Evolutionary conservation across 179 eudicot genomes (phyloP), one percentile per base, ranked within the genome.

Genomic region (Silene vulgaris): DNA sequence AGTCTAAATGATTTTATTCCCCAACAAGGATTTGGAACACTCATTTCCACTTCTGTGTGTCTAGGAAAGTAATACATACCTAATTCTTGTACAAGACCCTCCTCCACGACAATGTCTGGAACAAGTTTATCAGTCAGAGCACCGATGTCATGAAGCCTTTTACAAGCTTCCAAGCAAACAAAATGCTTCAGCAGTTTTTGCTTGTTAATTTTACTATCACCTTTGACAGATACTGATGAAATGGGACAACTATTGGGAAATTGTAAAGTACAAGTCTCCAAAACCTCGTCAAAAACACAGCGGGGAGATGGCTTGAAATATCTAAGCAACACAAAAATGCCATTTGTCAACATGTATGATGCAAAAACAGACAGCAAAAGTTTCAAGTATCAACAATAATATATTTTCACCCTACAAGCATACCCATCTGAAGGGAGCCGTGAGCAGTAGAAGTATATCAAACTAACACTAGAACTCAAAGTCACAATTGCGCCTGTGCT

Each of bases 361-460:
- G 21, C 29, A 73, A 37, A 71, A 66, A 62, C 8, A 50, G 28
- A 30, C 12, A 20, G 28, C 35, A 23, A 59, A 0, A 20, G 30
- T 21, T 71, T 52, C 17, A 68, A 43, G 30, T 12, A 65, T 0
- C 23, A 40, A 71, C 19, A 69, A 4, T 4, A 28, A 57, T 6
- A 52, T 54, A 9, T 54, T n/a, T 48, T 3, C 26, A 54, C 2
- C 28, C 8, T 28, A 62, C 7, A 77, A 82, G 79, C 89, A 82
- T 85, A 93, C 97, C 96, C 89, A 26, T 96, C 99, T 59, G 94
- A 88, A 50, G 99, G 99, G 28, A 96, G 90, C 37, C 91, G 82
- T 8, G 99, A 89, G 84, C 99, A 96, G 68, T 93, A 96, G 84
- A 87, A 91, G 78, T 93, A 80, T 66, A 91, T 66, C 78, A 93